Conservation (phyloP, 2,329 filamentous ascomycete genomes). For the Hypomyces rosellus region DNA sequence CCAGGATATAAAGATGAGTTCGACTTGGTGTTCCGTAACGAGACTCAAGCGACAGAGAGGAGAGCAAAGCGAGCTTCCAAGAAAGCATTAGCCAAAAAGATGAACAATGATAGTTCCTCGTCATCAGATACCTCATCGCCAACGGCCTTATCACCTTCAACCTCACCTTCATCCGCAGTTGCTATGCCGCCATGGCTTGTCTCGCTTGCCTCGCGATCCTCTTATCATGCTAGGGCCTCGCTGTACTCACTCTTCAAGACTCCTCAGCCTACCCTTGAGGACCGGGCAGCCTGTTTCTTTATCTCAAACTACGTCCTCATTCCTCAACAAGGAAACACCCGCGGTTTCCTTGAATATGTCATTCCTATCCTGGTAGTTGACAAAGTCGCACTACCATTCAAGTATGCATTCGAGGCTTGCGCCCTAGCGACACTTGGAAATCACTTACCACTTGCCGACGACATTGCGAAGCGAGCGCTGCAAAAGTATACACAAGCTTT, state of each 20-base stretch:
- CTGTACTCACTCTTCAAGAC: constrained; percentile 20
- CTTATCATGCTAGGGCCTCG: constrained; percentile 11
- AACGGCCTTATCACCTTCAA: constrained; percentile 12
- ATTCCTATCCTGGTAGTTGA: constrained; percentile 47
- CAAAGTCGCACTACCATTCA: constrained; percentile 40
- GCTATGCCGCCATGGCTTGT: neutral
- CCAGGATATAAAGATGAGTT: constrained; percentile 67
- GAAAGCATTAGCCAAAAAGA: constrained; percentile 33
- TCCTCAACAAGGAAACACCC: constrained; percentile 41
- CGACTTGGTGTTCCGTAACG: constrained; percentile 65
- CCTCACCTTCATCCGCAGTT: constrained; percentile 8
- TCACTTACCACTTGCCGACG: constrained; percentile 27
- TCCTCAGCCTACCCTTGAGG: constrained; percentile 43
- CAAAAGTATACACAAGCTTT: constrained; percentile 50
- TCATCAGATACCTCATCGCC: constrained; percentile 7
- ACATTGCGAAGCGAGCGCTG: constrained; percentile 37
- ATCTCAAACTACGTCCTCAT: constrained; percentile 54
- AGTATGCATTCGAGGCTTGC: constrained; percentile 53
- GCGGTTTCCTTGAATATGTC: constrained; percentile 55
- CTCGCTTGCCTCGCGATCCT: constrained; percentile 3
- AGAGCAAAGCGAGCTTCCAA: constrained; percentile 52
- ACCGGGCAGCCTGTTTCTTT: constrained; percentile 54
- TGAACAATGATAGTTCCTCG: constrained; percentile 3
- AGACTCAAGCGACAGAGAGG: constrained; percentile 61
- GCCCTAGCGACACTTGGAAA: constrained; percentile 53